A percentile compares a stretch with the other conserved stretches of the same genome.
Evolutionary conservation across 148 eudicot species (phyloP).

Genomic region (Euryodendron excelsum): DNA sequence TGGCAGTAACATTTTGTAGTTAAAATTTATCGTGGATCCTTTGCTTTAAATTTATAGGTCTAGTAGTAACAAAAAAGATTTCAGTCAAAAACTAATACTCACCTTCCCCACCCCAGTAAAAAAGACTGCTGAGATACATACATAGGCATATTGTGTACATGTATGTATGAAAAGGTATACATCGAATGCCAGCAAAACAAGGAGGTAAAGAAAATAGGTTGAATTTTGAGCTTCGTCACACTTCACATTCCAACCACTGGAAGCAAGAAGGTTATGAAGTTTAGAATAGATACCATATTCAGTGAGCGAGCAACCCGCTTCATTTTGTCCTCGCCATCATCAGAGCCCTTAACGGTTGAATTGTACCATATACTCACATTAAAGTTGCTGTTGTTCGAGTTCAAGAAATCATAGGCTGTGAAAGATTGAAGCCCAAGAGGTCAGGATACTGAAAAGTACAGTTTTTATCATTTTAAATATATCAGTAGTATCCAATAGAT

Average conservation of each 20-base stretch:
- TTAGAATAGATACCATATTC: slow-evolving; percentile 65
- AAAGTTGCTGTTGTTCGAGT: slow-evolving; percentile 50
- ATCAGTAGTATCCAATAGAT: neutral
- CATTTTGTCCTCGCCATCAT: slow-evolving; percentile 26
- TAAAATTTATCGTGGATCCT: no score
- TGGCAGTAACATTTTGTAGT: neutral
- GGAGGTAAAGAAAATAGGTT: neutral
- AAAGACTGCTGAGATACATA: no score
- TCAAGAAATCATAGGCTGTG: slow-evolving; percentile 82
- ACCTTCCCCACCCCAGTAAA: no score
- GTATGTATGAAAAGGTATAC: neutral
- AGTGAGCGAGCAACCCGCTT: slow-evolving; percentile 68
- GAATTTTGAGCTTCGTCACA: neutral
- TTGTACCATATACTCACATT: slow-evolving; percentile 84
- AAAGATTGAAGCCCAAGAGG: neutral
- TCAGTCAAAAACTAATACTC: no score
- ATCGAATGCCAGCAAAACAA: neutral
- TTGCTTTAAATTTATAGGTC: no score
- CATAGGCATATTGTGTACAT: neutral
- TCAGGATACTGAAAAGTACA: neutral
- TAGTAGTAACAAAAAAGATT: no score
- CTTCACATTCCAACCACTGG: neutral
- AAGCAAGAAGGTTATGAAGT: neutral
- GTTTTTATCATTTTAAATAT: neutral
- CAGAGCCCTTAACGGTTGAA: slow-evolving; percentile 66